Conservation (phyloP, 305 asterid genomes). For the Fraxinus latifolia region DNA sequence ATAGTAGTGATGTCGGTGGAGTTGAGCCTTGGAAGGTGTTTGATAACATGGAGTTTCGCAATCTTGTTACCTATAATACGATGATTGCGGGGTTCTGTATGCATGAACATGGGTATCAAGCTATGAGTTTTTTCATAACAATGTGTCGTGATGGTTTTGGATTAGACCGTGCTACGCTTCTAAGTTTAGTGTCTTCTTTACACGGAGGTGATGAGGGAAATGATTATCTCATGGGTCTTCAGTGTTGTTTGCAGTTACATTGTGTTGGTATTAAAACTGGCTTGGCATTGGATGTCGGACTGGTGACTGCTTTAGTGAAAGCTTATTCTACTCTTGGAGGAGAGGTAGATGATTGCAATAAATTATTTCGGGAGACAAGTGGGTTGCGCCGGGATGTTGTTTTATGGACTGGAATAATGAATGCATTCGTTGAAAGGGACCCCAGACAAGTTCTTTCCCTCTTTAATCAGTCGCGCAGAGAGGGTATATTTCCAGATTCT, state of each 20-base stretch:
- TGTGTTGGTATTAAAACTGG: conserved; percentile 49
- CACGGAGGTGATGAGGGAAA: conserved; percentile 25
- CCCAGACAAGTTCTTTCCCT: conserved; percentile 49
- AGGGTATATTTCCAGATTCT: conserved; percentile 46
- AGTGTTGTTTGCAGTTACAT: conserved; percentile 60
- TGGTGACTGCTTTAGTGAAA: conserved; percentile 64
- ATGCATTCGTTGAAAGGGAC: conserved; percentile 49
- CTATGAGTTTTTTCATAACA: conserved; percentile 37
- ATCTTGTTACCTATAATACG: conserved; percentile 68
- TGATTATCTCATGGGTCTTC: conserved; percentile 30
- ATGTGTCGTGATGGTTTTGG: conserved; percentile 55
- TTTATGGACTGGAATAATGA: conserved; percentile 66
- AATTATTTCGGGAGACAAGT: conserved; percentile 52
- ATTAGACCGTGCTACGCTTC: conserved; percentile 61
- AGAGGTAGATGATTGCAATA: conserved; percentile 39
- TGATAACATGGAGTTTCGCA: conserved; percentile 38
- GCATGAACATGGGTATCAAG: conserved; percentile 37
- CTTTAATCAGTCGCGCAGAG: conserved; percentile 49
- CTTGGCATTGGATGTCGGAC: conserved; percentile 48
- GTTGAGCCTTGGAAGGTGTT: conserved; percentile 65
- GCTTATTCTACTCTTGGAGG: conserved; percentile 58
- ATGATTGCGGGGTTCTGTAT: conserved; percentile 59
- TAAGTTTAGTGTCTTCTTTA: conserved; percentile 53
- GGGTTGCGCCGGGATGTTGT: conserved; percentile 46
- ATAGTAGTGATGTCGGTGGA: conserved; percentile 10